Evolutionary conservation across 2,329 filamentous ascomycete species (phyloP).

Genomic region (Colletotrichum eleusines): DNA sequence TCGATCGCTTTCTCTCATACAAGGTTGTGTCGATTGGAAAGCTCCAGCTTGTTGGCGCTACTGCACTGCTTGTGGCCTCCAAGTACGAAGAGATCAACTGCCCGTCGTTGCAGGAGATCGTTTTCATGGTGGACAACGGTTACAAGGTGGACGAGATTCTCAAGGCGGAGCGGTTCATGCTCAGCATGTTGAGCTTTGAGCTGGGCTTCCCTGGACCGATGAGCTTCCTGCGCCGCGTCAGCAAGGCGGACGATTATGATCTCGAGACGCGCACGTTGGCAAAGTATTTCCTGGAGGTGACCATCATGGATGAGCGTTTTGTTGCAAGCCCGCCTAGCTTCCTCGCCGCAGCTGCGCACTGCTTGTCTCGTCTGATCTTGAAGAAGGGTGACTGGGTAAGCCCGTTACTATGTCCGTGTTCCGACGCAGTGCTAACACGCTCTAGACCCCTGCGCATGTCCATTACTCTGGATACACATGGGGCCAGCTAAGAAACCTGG

Average conservation of each 20-base stretch:
- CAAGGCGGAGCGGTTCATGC: slow-evolving; percentile 98
- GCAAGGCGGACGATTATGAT: slow-evolving; percentile 98
- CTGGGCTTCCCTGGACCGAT: slow-evolving; percentile 98
- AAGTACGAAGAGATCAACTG: slow-evolving; percentile 99
- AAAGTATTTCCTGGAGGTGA: slow-evolving; percentile 97
- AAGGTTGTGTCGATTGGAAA: slow-evolving; percentile 97
- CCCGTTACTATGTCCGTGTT: slow-evolving; percentile 40
- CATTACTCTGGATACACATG: slow-evolving; percentile 96
- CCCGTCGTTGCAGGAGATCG: slow-evolving; percentile 92
- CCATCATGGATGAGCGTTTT: slow-evolving; percentile 98
- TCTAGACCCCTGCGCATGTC: slow-evolving; percentile 82
- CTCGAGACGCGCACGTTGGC: slow-evolving; percentile 93
- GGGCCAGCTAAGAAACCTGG: slow-evolving; percentile 81
- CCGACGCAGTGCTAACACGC: slow-evolving; percentile 50
- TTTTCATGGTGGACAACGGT: slow-evolving; percentile 97
- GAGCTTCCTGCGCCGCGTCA: slow-evolving; percentile 96
- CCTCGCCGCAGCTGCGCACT: slow-evolving; percentile 91
- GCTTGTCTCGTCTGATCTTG: slow-evolving; percentile 87
- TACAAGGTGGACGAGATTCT: slow-evolving; percentile 93
- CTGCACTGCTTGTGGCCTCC: slow-evolving; percentile 93
- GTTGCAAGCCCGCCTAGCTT: slow-evolving; percentile 93
- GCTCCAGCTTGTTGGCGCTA: slow-evolving; percentile 94
- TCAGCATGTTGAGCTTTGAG: slow-evolving; percentile 95
- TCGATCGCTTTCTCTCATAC: slow-evolving; percentile 93
- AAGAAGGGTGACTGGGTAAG: slow-evolving; percentile 94